Evolutionary conservation across 169 alveolate genomes (phyloP), one percentile per base, ranked within the genome.

Genomic region (Cryptosporidium viatorum): DNA sequence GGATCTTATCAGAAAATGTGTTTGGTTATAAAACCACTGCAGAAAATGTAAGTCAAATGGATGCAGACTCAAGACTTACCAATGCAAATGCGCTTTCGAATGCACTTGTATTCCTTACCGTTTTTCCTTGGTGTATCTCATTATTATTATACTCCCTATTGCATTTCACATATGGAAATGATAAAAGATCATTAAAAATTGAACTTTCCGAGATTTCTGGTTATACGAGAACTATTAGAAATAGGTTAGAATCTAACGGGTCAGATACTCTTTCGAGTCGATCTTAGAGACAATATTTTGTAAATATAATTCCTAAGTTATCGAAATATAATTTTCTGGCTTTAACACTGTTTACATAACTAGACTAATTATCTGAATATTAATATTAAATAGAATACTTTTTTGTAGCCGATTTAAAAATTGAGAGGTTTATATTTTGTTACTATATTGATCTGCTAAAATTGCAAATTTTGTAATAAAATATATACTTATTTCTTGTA

Each of bases 51-150:
- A 69, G 91, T 14, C 95, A 94, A 39, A 94, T 96, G 96, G 92
- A 95, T 18, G 93, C 84, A 59, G 92, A 71, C 33, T 84, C 94
- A 26, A 84, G 96, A 39, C 89, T 74, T 58, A 92, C 92, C 29
- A 96, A 96, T 89, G 97, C 98, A 2, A 87, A 92, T 59, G 96
- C 97, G n/a, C 95, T 96, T 45, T 93, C 95, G 18, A 86, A 93
- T 65, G 95, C 97, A 10, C 86, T 95, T 23, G 91, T 93, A 71
- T 93, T 91, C 69, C 91, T 93, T 48, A 95, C 97, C 5, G 85
- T 91, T 58, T 84, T 95, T 23, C 97, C 97, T 37, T 95, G 97
- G 97, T 68, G 93, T 35, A 73, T 95, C 55, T 94, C 96, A 14
- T 92, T 93, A 58, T 39, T 95, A 16, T 91, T 95, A n/a, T 95